Evolutionary conservation across 2,329 filamentous ascomycete genomes (phyloP), one percentile per base, ranked within the genome.

Genomic region (Hypoxylon sp.): DNA sequence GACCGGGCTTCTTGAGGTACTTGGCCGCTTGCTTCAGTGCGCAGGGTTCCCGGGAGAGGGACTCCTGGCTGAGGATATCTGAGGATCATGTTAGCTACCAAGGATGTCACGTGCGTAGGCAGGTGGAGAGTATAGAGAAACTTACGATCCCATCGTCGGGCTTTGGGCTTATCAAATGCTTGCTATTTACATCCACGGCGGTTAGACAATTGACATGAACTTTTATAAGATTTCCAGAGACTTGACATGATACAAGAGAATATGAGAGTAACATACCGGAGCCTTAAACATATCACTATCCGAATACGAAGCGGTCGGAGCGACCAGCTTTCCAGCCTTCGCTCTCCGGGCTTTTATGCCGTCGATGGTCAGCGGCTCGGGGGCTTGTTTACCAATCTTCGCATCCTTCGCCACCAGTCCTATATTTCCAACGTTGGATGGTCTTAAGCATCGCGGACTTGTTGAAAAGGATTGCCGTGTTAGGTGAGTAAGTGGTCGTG

Each of bases 271-370:
- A 74, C 85, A 71, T 77, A 91, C 89, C 56, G 87, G 84, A 54
- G 88, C 88, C 79, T 95, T 95, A 79, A 96, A 97, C 82, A 91
- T 88, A 71, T 94, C 90, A 76, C 91, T 92, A 77, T 90, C 89
- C 2, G 91, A 89, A 52, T 86, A 84, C 8, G 93, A 91, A 30
- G 94, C 94, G 48, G 92, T 86, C 37, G 91, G 91, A 17, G 89
- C 91, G 66, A 91, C 83, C 39, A 95, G 82, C 72, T 87, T 88
- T 2, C 90, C 90, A n/a, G 87, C 85, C 72, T 90, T 91, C 64
- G 84, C 85, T 50, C 94, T 86, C 69, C 90, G 84, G 39, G 86
- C 87, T 56, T 85, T 77, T 59, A 97, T 87, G 64, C 87, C 87
- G 70, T 89, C 85, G 74, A 92, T 77, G 44, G 87, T 89, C 72